Conservation (phyloP, 306 rosid species). For the Myrica gale region DNA sequence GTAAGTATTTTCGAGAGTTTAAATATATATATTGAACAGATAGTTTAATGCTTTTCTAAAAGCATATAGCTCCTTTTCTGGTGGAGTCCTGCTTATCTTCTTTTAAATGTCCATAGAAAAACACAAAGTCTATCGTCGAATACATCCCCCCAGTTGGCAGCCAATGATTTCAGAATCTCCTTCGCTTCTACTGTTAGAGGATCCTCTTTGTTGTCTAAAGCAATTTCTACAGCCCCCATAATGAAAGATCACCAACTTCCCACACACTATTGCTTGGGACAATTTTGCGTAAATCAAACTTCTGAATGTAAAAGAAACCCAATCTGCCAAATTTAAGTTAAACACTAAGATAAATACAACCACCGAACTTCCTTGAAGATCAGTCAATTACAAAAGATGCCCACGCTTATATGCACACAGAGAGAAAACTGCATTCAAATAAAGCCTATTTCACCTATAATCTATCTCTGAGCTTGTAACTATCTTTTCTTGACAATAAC, state of each 20-base stretch:
- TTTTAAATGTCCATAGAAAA: too few species aligned
- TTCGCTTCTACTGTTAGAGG: conserved; percentile 70
- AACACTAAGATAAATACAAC: not conserved
- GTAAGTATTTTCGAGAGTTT: too few species aligned
- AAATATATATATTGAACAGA: too few species aligned
- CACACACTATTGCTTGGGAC: conserved; percentile 1
- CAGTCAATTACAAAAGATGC: not conserved
- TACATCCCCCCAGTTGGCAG: conserved; percentile 68
- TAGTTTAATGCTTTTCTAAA: too few species aligned
- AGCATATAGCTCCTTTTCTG: too few species aligned
- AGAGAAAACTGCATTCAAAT: not conserved
- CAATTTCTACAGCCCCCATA: conserved; percentile 32
- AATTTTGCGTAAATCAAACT: conserved; percentile 1
- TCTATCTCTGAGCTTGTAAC: not conserved
- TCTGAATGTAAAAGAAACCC: not conserved
- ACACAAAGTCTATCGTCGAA: conserved; percentile 27
- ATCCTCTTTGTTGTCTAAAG: conserved; percentile 34
- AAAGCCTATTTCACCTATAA: not conserved
- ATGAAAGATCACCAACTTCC: not conserved
- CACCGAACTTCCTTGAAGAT: not conserved
- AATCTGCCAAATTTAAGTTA: not conserved
- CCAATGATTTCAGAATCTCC: conserved; percentile 62
- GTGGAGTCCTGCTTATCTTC: too few species aligned
- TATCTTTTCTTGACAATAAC: not conserved
- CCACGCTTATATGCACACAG: not conserved